Evolutionary conservation across 148 eudicot species (phyloP), one percentile per base, ranked within the genome.

Genomic region (Vaccinium macrocarpon): DNA sequence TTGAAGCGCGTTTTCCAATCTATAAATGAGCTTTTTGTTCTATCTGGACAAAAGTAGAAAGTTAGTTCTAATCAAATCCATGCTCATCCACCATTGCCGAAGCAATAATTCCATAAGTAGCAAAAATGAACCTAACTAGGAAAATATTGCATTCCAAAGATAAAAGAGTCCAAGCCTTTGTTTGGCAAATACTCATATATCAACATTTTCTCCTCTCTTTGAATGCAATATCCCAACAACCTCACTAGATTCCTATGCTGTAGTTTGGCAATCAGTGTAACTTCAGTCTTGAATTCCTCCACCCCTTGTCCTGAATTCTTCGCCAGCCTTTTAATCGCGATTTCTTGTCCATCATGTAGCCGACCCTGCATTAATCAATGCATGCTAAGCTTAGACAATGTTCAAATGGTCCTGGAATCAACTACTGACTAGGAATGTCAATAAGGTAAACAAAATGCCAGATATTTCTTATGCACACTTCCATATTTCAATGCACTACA

Each of bases 131-230:
- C n/a, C 4, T 15, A 49, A 9, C 9, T 50, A 90, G 2, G 5
- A 8, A 76, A 75, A n/a, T 18, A 56, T 5, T 18, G 18, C 91
- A 81, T 62, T 90, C 95, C 88, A 80, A 91, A 92, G 76, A 92
- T 91, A 57, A 88, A 79, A 4, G 61, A 70, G 78, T 92, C 95
- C 89, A 92, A 90, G 85, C 95, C 84, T 83, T 83, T 90, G 87
- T 92, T 92, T 35, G 92, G 92, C 86, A 92, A 46, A 81, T 86
- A 91, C 81, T 92, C 94, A 42, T 92, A 92, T 76, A 91, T 86
- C 11, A 7, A 19, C 21, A 66, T 12, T 11, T 11, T 66, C 35
- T 66, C 72, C 13, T 66, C 72, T 4, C 12, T 27, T 11, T 66
- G 2, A 27, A 66, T 25, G 72, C 72, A 66, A 66, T 27, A 66